Conservation (phyloP, 345 rosid genomes). For the Boechera stricta region DNA sequence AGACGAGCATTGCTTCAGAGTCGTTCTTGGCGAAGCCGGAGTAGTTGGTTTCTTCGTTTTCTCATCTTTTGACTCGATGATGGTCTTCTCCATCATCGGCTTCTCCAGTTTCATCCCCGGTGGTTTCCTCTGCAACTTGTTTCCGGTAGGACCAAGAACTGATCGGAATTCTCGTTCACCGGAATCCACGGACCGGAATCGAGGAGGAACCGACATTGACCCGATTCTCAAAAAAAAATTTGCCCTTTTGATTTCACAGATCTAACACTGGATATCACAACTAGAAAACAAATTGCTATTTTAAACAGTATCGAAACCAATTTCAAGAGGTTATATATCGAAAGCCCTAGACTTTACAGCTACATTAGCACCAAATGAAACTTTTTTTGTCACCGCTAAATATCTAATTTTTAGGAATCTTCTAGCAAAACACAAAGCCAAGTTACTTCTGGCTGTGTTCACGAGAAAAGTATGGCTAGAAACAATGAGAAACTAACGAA, state of each 20-base stretch:
- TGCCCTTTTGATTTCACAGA: conserved; percentile 22
- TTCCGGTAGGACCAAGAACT: conserved; percentile 62
- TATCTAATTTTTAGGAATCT: conserved; percentile 15
- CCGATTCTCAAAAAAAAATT: neutral
- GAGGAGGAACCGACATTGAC: conserved; percentile 67
- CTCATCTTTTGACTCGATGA: conserved; percentile 45
- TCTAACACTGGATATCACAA: conserved; percentile 33
- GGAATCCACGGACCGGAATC: conserved; percentile 57
- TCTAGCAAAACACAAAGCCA: conserved; percentile 32
- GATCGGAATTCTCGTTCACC: conserved; percentile 57
- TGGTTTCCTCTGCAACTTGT: conserved; percentile 58
- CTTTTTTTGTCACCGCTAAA: conserved; percentile 18
- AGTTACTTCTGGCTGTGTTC: conserved; percentile 25
- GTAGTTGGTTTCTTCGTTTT: conserved; percentile 40
- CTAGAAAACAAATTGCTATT: neutral
- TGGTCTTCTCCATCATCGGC: conserved; percentile 36
- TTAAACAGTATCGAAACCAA: neutral
- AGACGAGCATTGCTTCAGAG: conserved; percentile 48
- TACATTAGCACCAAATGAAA: conserved; percentile 30
- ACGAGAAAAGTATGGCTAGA: conserved; percentile 23
- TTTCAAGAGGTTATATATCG: conserved; percentile 6
- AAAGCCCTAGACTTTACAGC: conserved; percentile 28
- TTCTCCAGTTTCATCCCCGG: conserved; percentile 52
- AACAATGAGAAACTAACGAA: conserved; percentile 22
- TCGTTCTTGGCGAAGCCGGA: conserved; percentile 41